These are phyloP conservation scores for Microbotryum lychnidis-dioicae DNA, from an alignment of 1,284 basidiomycete genomes.

Conservation along the genomic window DNA sequence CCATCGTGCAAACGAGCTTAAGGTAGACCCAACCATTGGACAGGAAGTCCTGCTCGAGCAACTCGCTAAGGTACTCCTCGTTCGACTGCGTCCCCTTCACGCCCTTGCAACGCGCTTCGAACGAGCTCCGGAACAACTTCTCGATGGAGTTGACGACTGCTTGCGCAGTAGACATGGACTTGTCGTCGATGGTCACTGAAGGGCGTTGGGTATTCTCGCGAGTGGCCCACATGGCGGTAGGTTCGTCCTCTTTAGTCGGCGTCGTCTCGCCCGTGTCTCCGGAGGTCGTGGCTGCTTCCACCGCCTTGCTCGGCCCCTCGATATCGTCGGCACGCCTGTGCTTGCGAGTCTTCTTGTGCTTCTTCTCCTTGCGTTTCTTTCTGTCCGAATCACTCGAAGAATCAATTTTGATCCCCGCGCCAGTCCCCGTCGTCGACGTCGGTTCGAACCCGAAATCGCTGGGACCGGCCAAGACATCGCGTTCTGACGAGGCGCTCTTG, in stretches of 20 bases:
- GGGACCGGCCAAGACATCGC: conserved; percentile 15
- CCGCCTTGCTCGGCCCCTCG: neutral
- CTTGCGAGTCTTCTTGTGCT: too few relatives aligned
- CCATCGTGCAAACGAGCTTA: conserved; percentile 29
- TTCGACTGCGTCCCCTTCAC: conserved; percentile 12
- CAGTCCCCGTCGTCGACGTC: conserved; percentile 17
- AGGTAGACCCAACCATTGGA: conserved; percentile 28
- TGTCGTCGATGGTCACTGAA: too few relatives aligned
- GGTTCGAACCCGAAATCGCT: conserved; percentile 28
- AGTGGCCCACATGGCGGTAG: too few relatives aligned
- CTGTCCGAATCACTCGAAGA: too few relatives aligned
- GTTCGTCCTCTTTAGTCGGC: conserved; percentile 1
- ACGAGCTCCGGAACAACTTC: conserved; percentile 17
- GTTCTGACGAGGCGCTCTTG: neutral
- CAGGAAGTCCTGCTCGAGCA: conserved; percentile 24
- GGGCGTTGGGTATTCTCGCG: too few relatives aligned
- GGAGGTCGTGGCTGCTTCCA: neutral
- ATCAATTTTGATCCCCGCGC: conserved; percentile 9
- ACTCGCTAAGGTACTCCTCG: conserved; percentile 25
- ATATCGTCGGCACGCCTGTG: neutral
- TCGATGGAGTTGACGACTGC: conserved; percentile 19
- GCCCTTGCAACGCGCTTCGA: neutral
- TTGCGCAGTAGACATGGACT: too few relatives aligned
- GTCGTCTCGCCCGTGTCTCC: neutral
- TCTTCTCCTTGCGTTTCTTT: too few relatives aligned